Conservation (phyloP, 352 stramenopile species). For the Phytopythium boreale region DNA sequence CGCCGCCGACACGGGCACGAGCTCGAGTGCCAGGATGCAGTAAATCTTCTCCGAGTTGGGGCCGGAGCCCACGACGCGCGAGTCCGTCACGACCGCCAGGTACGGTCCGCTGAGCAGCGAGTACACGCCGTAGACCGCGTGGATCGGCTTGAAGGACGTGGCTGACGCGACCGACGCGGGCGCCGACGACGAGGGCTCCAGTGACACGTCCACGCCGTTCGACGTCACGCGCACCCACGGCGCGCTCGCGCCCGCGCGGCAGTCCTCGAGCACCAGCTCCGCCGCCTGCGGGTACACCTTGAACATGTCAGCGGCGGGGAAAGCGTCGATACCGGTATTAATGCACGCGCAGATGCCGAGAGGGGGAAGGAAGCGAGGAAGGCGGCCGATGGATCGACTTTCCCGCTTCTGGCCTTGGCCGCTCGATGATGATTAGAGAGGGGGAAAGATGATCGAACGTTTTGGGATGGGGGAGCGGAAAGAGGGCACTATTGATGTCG, state of each 20-base stretch:
- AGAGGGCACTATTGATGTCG: not conserved
- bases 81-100: conserved; percentile 53
- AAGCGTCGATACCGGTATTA: not conserved
- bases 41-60: conserved; percentile 62
- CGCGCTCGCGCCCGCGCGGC: conserved; percentile 53
- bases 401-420: not conserved
- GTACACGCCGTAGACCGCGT: conserved; percentile 67
- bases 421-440: not conserved
- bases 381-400: not conserved
- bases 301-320: conserved; percentile 43
- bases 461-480: not conserved
- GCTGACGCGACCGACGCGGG: conserved; percentile 18
- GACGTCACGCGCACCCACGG: conserved; percentile 51
- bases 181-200: conserved; percentile 29
- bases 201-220: conserved; percentile 34
- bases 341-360: no score
- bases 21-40: conserved; percentile 43
- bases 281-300: conserved; percentile 68
- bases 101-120: conserved; percentile 55
- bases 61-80: conserved; percentile 56
- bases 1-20: conserved; percentile 48
- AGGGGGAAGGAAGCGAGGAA: not conserved
- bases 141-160: conserved; percentile 26
- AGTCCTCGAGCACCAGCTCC: conserved; percentile 81
- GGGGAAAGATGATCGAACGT: no score